Evolutionary conservation across 345 rosid genomes (phyloP).

Genomic region (Acer campestre): DNA sequence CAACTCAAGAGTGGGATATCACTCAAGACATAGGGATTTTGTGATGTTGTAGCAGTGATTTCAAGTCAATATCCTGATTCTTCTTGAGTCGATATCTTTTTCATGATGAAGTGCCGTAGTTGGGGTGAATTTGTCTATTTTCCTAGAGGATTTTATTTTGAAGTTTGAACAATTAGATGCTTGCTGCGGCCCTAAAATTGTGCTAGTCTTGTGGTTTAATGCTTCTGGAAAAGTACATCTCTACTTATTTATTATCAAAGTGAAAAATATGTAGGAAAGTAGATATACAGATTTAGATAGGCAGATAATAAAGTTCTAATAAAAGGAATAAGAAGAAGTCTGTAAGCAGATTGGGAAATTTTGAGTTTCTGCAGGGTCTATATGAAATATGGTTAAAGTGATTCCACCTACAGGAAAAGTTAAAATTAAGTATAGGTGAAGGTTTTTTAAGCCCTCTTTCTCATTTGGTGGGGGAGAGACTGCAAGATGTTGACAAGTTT

Average conservation of each 20-base stretch:
- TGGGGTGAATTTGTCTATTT: constrained; percentile 6
- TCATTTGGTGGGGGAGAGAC: neutral
- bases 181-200: neutral
- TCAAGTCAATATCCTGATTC: neutral
- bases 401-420: neutral
- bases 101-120: neutral
- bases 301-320: neutral
- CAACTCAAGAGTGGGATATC: neutral
- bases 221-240: neutral
- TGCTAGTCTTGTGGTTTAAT: neutral
- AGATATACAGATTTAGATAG: neutral
- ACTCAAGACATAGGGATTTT: neutral
- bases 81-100: neutral
- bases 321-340: neutral
- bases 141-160: neutral
- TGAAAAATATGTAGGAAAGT: neutral
- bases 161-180: neutral
- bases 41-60: neutral
- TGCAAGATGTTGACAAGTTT: neutral
- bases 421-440: neutral
- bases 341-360: neutral
- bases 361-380: neutral
- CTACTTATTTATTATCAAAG: neutral
- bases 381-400: neutral
- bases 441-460: neutral